These are phyloP conservation scores for Metschnikowia vanudenii DNA, from an alignment of 805 yeast species.

Conservation along the genomic window DNA sequence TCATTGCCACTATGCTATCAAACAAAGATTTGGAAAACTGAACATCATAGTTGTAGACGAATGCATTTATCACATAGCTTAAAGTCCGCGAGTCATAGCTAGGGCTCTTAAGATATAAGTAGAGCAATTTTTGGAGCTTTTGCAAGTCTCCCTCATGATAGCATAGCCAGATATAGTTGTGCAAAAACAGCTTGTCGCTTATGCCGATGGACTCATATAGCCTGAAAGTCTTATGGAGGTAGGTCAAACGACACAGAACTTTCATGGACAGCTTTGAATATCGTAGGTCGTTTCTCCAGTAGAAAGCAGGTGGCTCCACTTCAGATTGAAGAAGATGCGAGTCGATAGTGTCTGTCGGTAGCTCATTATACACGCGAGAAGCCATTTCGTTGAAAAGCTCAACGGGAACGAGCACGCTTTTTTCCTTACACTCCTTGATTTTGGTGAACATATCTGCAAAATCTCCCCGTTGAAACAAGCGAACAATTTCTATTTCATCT, in stretches of 20 bases:
- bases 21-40: conserved; percentile 29
- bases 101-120: conserved; percentile 22
- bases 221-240: conserved; percentile 22
- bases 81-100: conserved; percentile 26
- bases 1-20: conserved; percentile 23
- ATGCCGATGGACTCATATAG: conserved; percentile 19
- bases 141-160: conserved; percentile 36
- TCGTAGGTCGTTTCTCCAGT: conserved; percentile 12
- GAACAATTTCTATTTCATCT: conserved; percentile 17
- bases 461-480: conserved; percentile 13
- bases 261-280: conserved; percentile 3
- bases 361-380: conserved; percentile 13
- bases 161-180: conserved; percentile 33
- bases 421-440: conserved; percentile 10
- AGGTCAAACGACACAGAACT: conserved; percentile 22
- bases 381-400: conserved; percentile 17
- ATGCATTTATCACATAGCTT: conserved; percentile 30
- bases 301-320: conserved; percentile 16
- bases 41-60: conserved; percentile 34
- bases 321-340: conserved; percentile 14
- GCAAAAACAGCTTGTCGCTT: conserved; percentile 20
- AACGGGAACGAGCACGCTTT: conserved; percentile 8
- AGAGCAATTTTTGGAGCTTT: conserved; percentile 22
- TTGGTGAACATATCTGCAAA: conserved; percentile 12
- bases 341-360: conserved; percentile 13